Evolutionary conservation across 108 stramenopile genomes (phyloP), one percentile per base, ranked within the genome.

Genomic region (Nitzschia sp.): DNA sequence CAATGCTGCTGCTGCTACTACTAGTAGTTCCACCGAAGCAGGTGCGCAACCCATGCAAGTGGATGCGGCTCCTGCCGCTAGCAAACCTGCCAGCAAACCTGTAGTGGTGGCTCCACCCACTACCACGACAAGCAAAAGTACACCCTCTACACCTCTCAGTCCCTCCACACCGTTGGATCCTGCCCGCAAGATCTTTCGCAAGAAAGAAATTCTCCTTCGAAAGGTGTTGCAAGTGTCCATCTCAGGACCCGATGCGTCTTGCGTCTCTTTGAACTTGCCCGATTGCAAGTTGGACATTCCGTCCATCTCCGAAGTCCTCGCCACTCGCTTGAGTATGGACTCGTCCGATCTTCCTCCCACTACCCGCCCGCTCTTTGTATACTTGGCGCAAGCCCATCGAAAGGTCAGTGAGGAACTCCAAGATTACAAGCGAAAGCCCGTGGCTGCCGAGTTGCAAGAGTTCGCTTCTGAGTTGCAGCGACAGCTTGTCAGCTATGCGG

Each of bases 401-500:
- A 71, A 77, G 60, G 83, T 84, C 15, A 65, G 75, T 40, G 87
- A 87, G 43, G 92, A 93, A 77, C 62, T 81, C 48, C 87, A 86
- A 79, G 61, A 43, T 44, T 9, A 20, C 7, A 62, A 62, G 24
- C 65, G 42, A 61, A 55, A 53, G 10, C 17, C 46, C 6, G n/a
- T 78, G n/a, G 48, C 67, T 22, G 41, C 70, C 10, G 88, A 89
- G 40, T 42, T 88, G 25, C 22, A 51, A n/a, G 83, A 55, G 12
- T 76, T 93, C 37, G 59, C 88, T 53, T 60, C 76, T 53, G 87
- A 90, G 65, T 84, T 90, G 44, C 81, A 75, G 42, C 48, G 41
- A 50, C 79, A 93, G 73, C 80, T 86, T 10, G 87, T 90, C 21
- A 86, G 77, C 65, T 93, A 93, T 69, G 82, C 89, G 6, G 86